Evolutionary conservation across 148 eudicot genomes (phyloP), one percentile per base, ranked within the genome.

Genomic region (Heliosperma pusillum): DNA sequence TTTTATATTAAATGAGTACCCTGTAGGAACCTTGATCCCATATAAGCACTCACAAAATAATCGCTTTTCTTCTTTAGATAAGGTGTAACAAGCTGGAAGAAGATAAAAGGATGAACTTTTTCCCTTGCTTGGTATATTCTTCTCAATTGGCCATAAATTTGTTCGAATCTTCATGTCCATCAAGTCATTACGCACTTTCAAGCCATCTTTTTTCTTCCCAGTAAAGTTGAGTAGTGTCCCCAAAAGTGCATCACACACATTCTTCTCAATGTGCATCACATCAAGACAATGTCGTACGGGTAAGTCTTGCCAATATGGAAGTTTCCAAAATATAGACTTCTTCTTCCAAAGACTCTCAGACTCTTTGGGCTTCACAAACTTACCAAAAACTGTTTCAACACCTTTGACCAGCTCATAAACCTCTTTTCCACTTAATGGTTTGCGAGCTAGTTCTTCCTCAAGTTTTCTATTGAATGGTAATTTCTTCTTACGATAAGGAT

Each of bases 261-360:
- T 69, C 20, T 69, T 69, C 7, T 40, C 55, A 7, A 69, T 69
- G 27, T n/a, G 56, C 67, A 63, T 63, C 40, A 63, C 40, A 26
- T 63, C 67, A 27, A 63, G 40, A 13, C 40, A 63, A 63, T 26
- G 42, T 70, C 73, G 52, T 29, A 52, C 24, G 0, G 60, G 25
- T 10, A 70, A 70, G 10, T 70, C 40, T 52, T 70, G 12, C 61
- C 40, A 70, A 70, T 70, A 70, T n/a, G 57, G 29, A 69, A 69
- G 36, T 24, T 47, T 29, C 57, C n/a, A 69, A 12, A 69, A 45
- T 3, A 69, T 24, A 8, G n/a, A 44, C 22, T 25, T 21, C 16
- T 70, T 52, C 5, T 70, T 50, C 20, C 60, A 70, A 3, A 70
- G 20, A 67, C 52, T 19, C 2, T 50, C 60, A 0, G 0, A 17